These are phyloP conservation scores for Hypoxylon trugodes DNA, from an alignment of 495 filamentous ascomycete species.

Conservation along the genomic window DNA sequence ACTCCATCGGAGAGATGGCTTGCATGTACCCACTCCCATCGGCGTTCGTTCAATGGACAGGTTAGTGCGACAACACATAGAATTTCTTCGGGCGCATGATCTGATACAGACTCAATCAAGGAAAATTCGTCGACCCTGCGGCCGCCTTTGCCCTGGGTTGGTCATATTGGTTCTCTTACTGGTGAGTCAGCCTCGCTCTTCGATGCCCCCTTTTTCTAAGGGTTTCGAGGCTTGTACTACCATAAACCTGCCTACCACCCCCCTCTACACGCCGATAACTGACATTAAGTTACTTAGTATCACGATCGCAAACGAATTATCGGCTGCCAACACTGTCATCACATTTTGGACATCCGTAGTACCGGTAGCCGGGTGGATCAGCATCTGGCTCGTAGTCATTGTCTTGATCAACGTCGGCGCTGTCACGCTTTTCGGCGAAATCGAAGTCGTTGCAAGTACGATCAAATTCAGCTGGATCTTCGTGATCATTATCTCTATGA, in stretches of 20 bases:
- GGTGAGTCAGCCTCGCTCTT: conserved; percentile 1
- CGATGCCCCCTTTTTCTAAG: background rate
- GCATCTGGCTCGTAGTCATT: conserved; percentile 70
- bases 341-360: conserved; percentile 65
- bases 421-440: conserved; percentile 69
- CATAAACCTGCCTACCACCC: background rate
- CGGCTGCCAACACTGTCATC: conserved; percentile 70
- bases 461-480: conserved; percentile 70
- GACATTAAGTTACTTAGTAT: conserved; percentile 44
- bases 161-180: conserved; percentile 48
- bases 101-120: conserved; percentile 8
- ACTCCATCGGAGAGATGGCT: conserved; percentile 66
- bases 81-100: background rate
- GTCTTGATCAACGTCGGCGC: conserved; percentile 69
- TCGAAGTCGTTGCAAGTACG: conserved; percentile 69
- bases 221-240: background rate
- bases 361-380: conserved; percentile 59
- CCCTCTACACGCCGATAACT: background rate
- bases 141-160: conserved; percentile 75
- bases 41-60: conserved; percentile 71
- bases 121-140: conserved; percentile 67
- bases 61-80: conserved; percentile 11
- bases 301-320: conserved; percentile 70
- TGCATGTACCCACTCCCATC: conserved; percentile 68
- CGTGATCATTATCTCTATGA: conserved; percentile 68